Percentiles rank a stretch among this genome's conserved stretches.
These are phyloP conservation scores for Cephaloascus albidus DNA, from an alignment of 805 yeast species.

Conservation along the genomic window DNA sequence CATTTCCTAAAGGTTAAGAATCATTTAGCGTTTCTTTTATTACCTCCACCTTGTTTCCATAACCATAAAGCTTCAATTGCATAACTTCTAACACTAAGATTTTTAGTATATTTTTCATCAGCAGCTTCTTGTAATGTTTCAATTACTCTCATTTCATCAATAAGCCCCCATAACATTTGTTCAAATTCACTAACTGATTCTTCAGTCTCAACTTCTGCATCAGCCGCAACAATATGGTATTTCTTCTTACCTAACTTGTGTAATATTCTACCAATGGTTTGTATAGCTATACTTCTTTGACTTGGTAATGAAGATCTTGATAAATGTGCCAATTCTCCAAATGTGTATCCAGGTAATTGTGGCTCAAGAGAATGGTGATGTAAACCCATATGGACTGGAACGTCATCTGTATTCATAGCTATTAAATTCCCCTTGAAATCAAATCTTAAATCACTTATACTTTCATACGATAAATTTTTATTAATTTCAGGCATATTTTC, in stretches of 20 bases:
- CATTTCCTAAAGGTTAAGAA: too few relatives aligned
- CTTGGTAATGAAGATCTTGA: constrained; percentile 73
- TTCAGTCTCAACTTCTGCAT: constrained; percentile 22
- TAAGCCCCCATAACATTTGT: constrained; percentile 58
- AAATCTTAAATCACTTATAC: constrained; percentile 68
- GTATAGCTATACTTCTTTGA: constrained; percentile 81
- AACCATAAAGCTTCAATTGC: constrained; percentile 90
- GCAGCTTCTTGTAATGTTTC: constrained; percentile 62
- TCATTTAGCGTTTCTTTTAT: constrained; percentile 13
- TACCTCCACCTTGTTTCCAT: constrained; percentile 56
- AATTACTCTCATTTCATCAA: constrained; percentile 51
- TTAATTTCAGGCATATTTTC: constrained; percentile 44
- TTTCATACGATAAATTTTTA: constrained; percentile 32
- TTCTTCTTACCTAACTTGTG: constrained; percentile 67
- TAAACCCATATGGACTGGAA: constrained; percentile 57
- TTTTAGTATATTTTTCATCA: constrained; percentile 52
- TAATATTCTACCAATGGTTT: constrained; percentile 78
- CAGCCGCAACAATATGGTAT: constrained; percentile 42
- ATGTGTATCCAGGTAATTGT: constrained; percentile 84
- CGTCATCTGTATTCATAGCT: constrained; percentile 22
- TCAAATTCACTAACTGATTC: constrained; percentile 30
- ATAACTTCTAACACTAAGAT: constrained; percentile 68
- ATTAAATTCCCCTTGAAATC: constrained; percentile 81
- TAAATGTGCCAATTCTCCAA: constrained; percentile 72
- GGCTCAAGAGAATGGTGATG: constrained; percentile 92